These are phyloP conservation scores for Globisporangium spinosum DNA, from an alignment of 352 stramenopile species.

Conservation along the genomic window DNA sequence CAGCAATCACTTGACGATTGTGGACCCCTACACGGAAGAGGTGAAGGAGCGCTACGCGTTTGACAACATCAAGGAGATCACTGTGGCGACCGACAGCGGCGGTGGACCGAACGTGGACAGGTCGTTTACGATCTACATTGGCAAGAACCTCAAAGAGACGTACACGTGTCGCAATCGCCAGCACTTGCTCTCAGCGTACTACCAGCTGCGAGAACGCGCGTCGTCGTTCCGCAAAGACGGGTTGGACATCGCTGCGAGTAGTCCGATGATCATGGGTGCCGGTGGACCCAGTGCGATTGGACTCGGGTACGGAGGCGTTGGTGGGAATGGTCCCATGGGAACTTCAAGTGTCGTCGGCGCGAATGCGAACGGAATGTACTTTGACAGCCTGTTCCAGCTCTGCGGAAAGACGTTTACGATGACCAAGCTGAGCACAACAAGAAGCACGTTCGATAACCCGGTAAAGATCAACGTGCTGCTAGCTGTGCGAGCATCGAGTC, in stretches of 20 bases:
- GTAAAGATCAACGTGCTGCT: constrained; percentile 74
- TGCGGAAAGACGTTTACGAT: constrained; percentile 84
- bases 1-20: constrained; percentile 73
- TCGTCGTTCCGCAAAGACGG: constrained; percentile 65
- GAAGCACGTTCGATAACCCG: constrained; percentile 55
- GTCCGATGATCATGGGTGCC: constrained; percentile 35
- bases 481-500: constrained; percentile 69
- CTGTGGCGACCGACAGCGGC: constrained; percentile 61
- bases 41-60: constrained; percentile 86
- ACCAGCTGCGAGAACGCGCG: constrained; percentile 73
- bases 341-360: constrained; percentile 23
- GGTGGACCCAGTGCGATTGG: constrained; percentile 20
- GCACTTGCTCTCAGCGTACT: constrained; percentile 84
- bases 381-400: constrained; percentile 84
- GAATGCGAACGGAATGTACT: constrained; percentile 70
- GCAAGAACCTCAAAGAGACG: constrained; percentile 84
- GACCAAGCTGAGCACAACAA: constrained; percentile 81
- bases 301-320: constrained; percentile 25
- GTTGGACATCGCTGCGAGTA: constrained; percentile 42
- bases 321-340: constrained; percentile 19
- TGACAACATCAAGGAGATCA: constrained; percentile 88
- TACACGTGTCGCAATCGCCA: constrained; percentile 83
- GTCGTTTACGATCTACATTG: constrained; percentile 80
- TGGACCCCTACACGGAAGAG: constrained; percentile 83
- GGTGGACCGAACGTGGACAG: constrained; percentile 60